Conservation (phyloP, 768 basidiomycete genomes). For the Boletus pseudopeckii region DNA sequence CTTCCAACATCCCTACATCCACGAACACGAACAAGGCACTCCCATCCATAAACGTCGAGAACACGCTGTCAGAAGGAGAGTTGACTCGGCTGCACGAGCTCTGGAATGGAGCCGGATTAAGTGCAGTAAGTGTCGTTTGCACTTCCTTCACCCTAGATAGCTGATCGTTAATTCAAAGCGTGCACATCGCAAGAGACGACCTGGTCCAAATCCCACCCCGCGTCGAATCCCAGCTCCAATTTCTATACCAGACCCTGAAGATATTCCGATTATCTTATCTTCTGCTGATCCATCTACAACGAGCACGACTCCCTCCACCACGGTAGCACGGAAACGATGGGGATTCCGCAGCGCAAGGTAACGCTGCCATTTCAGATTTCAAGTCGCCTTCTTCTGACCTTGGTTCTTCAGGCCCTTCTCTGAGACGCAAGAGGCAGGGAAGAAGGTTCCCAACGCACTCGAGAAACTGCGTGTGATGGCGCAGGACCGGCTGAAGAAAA, state of each 20-base stretch:
- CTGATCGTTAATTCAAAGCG: conserved; percentile 17
- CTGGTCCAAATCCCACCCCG: neutral
- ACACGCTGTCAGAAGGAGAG: conserved; percentile 17
- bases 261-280: neutral
- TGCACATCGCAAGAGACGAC: conserved; percentile 21
- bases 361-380: neutral
- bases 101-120: conserved; percentile 27
- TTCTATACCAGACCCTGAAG: conserved; percentile 8
- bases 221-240: conserved; percentile 11
- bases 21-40: conserved; percentile 4
- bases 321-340: conserved; percentile 9
- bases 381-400: neutral
- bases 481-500: conserved; percentile 19
- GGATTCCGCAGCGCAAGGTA: conserved; percentile 24
- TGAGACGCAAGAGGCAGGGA: conserved; percentile 7
- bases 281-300: conserved; percentile 2
- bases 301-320: neutral
- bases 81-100: conserved; percentile 16
- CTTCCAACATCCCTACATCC: neutral
- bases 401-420: conserved; percentile 10
- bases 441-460: conserved; percentile 2
- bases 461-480: conserved; percentile 11
- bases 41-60: conserved; percentile 19
- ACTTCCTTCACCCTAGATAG: neutral
- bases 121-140: conserved; percentile 14